phyloP scores from a whole-genome alignment of 768 basidiomycete genomes.

The Calocybe indica region DNA sequence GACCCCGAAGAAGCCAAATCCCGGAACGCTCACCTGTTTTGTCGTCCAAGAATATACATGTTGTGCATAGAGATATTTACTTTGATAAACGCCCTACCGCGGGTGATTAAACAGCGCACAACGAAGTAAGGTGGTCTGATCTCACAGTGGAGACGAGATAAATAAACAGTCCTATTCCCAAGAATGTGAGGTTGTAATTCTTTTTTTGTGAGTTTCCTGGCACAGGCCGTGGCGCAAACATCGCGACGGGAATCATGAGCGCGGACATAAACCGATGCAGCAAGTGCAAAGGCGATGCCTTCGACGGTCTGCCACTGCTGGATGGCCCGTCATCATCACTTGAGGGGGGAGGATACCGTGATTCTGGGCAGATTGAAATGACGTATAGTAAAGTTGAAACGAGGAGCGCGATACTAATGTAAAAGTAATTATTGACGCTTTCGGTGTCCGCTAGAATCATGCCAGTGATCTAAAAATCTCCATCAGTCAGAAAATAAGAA shows the following conservation, averaged over 20 bases:
- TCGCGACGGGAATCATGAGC: constrained; percentile 58
- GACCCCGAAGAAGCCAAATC: background rate
- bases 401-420: constrained; percentile 34
- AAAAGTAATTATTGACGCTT: constrained; percentile 37
- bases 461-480: constrained; percentile 29
- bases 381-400: constrained; percentile 31
- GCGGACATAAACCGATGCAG: constrained; percentile 29
- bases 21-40: constrained; percentile 33
- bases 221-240: constrained; percentile 58
- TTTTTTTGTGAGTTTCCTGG: constrained; percentile 31
- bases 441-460: constrained; percentile 56
- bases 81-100: constrained; percentile 56
- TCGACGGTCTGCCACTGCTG: constrained; percentile 15
- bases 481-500: background rate
- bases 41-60: constrained; percentile 68
- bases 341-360: constrained; percentile 24
- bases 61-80: constrained; percentile 76
- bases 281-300: constrained; percentile 24
- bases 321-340: constrained; percentile 11
- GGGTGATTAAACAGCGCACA: constrained; percentile 3
- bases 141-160: constrained; percentile 62
- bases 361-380: constrained; percentile 48
- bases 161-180: constrained; percentile 58
- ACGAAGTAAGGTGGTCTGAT: constrained; percentile 1
- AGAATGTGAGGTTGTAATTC: constrained; percentile 72